Base-by-base conservation (phyloP, 108 stramenopile genomes). In the Stephanodiscus minutulus region DNA sequence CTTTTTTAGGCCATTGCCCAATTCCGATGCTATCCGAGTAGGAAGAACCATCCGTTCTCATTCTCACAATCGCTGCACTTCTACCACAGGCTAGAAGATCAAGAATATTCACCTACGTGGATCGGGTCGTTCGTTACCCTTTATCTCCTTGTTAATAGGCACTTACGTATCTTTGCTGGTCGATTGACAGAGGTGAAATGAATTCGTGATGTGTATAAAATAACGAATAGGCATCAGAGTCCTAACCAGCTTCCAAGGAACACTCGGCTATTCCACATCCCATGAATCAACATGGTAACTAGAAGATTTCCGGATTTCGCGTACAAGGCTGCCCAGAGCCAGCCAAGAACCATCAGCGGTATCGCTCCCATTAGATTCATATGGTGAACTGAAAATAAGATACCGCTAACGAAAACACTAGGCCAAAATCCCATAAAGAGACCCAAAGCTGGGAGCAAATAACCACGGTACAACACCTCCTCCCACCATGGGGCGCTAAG, bases 181-280 rank as follows among this genome's bases (percentile, higher is more conserved):
- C n/a, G n/a, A n/a, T n/a, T n/a, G n/a, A n/a, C n/a, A n/a, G n/a
- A n/a, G n/a, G n/a, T n/a, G n/a, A n/a, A n/a, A n/a, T n/a, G n/a
- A n/a, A n/a, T n/a, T n/a, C n/a, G n/a, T n/a, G n/a, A n/a, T n/a
- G n/a, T n/a, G n/a, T n/a, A n/a, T n/a, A n/a, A n/a, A n/a, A n/a
- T n/a, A n/a, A n/a, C n/a, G n/a, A n/a, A n/a, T n/a, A n/a, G n/a
- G n/a, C n/a, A n/a, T n/a, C n/a, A n/a, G n/a, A 97, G 55, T 18
- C 97, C 97, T 31, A 96, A 70, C 89, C 95, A 91, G 69, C 91
- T 87, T 0, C 95, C 93, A 4, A 96, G 56, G 69, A 97, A 96
- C 17, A 97, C 94, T 8, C 97, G 72, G 24, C 86, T 85, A 75
- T 97, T 97, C 97, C 97, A 97, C 83, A 97, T 89, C 57, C 87